Base-by-base conservation (phyloP, 2,329 filamentous ascomycete genomes). In the Colletotrichum karsti region DNA sequence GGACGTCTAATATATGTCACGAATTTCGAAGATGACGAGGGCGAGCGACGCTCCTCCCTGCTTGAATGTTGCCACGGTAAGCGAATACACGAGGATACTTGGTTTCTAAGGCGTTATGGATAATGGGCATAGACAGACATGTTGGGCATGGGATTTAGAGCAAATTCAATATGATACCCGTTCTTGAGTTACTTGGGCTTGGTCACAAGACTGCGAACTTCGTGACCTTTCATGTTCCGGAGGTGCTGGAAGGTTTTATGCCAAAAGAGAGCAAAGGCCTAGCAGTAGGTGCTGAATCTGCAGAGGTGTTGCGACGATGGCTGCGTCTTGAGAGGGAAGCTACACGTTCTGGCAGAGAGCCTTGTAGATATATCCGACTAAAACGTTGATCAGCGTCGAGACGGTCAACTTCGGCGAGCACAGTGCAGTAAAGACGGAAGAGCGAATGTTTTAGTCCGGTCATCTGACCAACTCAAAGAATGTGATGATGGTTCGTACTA, bases 131-230 rank as follows among this genome's bases (percentile, higher is more conserved):
- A 55, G 65, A 44, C 39, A 55, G 65, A 44, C 39, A 37, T 58
- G 12, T 69, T 39, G 30, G 48, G 50, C 28, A 46, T 20, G 24
- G 44, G 35, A 39, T 44, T 30, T 55, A 56, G 26, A 65, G 48
- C 37, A 55, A 59, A 30, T 48, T n/a, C 24, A 54, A 65, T 46
- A 59, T 37, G 65, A 68, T 68, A 68, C 65, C 65, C 65, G 39
- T 65, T 59, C 39, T 24, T 46, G 26, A 65, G 7, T 65, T 48
- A 44, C 7, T 4, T n/a, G n/a, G n/a, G n/a, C 24, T 1, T 42
- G 12, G n/a, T 20, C 7, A 8, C 2, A 35, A n/a, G 13, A 12
- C 35, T 10, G 42, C 33, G 24, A 30, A 26, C 30, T 7, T 24
- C 5, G 9, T 55, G 28, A 37, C n/a, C n/a, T n/a, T n/a, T n/a